Base-by-base conservation (phyloP, 441 rosid genomes). In the Gossypium lobatum region DNA sequence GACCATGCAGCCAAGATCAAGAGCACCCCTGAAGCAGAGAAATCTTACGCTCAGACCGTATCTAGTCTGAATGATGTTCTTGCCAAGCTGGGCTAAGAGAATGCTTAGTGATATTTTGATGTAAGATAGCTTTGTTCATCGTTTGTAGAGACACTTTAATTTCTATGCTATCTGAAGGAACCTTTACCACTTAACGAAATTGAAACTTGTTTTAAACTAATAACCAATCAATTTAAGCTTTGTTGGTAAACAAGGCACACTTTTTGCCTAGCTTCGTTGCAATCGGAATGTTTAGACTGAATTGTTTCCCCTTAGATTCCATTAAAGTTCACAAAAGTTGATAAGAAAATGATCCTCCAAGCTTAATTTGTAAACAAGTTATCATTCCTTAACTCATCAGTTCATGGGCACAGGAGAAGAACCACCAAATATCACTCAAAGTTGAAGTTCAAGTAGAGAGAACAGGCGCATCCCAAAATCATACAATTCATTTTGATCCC, bases 1-100 rank as follows among this genome's bases (percentile, higher is more conserved):
- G 99, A 95, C 80, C 77, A 91, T 75, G 99, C 99, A 53, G 98
- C 98, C 63, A 93, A 83, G 89, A 82, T 83, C 37, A 95, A 95
- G 92, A 95, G 97, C 86, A 83, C 81, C 64, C 80, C 93, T 7
- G 85, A 93, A 73, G 99, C 98, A 65, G 95, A 93, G 88, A 93
- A 95, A 81, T 93, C 85, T 78, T 93, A 93, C 78, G 84, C 93
- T 3, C 82, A 85, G 85, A 89, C 98, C 0, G 92, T 93, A 69
- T 83, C 98, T 71, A 28, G 79, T 71, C 81, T 93, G 81, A 91
- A 91, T 81, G 88, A 90, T 80, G 95, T 95, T 80, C 90, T 95
- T 80, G 85, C 97, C 70, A 89, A 93, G 83, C 84, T 95, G 71
- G 97, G 98, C 53, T 95, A 83, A 85, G 55, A 13, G 65, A 70